Conservation (phyloP, 2,329 filamentous ascomycete genomes). For the Trichoderma cornu-damae region DNA sequence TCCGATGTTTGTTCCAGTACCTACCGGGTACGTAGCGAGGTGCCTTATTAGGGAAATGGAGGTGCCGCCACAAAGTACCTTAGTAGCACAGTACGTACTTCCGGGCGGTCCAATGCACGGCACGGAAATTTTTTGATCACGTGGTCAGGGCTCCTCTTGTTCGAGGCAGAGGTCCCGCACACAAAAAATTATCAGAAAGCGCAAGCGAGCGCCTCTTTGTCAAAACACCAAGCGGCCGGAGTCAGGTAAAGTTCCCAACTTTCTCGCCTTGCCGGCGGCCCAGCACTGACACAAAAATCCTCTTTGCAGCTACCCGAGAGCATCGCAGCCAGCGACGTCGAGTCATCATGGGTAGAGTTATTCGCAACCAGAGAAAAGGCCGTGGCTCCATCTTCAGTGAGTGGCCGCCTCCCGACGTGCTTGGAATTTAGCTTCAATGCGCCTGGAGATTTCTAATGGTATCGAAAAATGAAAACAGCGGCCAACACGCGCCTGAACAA, state of each 20-base stretch:
- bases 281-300: slow-evolving; percentile 30
- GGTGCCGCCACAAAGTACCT: slow-evolving; percentile 2
- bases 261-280: slow-evolving; percentile 26
- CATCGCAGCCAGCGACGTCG: slow-evolving; percentile 33
- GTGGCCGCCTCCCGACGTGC: slow-evolving; percentile 26
- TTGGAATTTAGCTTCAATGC: slow-evolving; percentile 21
- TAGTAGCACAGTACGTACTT: too few species aligned
- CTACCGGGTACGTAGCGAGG: background rate
- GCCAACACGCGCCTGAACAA: slow-evolving; percentile 91
- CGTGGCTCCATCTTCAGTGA: slow-evolving; percentile 55
- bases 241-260: slow-evolving; percentile 34
- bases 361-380: slow-evolving; percentile 62
- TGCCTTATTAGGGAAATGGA: background rate
- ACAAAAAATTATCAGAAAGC: slow-evolving; percentile 36
- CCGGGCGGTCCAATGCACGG: background rate
- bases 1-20: too few species aligned
- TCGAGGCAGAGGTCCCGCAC: slow-evolving; percentile 29
- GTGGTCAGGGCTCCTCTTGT: slow-evolving; percentile 35
- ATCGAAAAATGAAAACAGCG: slow-evolving; percentile 43
- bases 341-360: slow-evolving; percentile 53
- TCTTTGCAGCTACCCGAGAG: slow-evolving; percentile 32
- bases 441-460: slow-evolving; percentile 30
- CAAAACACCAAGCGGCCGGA: slow-evolving; percentile 39
- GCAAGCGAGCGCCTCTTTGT: slow-evolving; percentile 30
- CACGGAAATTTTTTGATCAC: slow-evolving; percentile 28